Evolutionary conservation across 768 basidiomycete genomes (phyloP).

Genomic region (Lactifluus volemus): DNA sequence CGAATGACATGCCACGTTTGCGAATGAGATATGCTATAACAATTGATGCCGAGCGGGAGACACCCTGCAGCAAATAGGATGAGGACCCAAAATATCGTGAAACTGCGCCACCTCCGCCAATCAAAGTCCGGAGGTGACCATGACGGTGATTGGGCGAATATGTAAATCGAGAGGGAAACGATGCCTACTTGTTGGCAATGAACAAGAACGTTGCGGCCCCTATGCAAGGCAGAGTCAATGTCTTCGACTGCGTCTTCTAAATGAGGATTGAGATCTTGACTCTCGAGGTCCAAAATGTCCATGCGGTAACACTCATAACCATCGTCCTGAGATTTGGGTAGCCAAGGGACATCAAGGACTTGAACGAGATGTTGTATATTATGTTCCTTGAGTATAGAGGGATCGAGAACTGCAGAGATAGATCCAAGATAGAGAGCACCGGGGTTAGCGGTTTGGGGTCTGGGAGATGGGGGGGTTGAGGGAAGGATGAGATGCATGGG

Average conservation of each 20-base stretch:
- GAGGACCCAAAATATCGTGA: not conserved
- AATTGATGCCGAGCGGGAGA: conserved; percentile 69
- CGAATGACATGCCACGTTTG: conserved; percentile 63
- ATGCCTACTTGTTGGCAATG: conserved; percentile 71
- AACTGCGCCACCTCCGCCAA: not conserved
- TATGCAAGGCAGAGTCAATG: conserved; percentile 52
- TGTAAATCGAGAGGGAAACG: not conserved
- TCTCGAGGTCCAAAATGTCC: conserved; percentile 53
- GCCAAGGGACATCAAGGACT: conserved; percentile 59
- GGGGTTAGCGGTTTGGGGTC: conserved; percentile 18
- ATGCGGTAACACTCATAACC: conserved; percentile 51
- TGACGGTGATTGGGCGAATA: conserved; percentile 1
- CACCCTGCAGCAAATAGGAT: conserved; percentile 39
- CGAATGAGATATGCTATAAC: conserved; percentile 79
- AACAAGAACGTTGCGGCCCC: conserved; percentile 60
- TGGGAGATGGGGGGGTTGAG: conserved; percentile 20
- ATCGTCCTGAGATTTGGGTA: conserved; percentile 31
- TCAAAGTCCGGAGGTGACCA: conserved; percentile 11
- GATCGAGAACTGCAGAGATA: conserved; percentile 50
- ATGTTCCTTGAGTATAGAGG: conserved; percentile 39
- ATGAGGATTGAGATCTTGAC: conserved; percentile 56
- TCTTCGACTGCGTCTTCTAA: conserved; percentile 59
- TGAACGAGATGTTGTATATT: conserved; percentile 55
- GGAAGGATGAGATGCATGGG: conserved; percentile 72
- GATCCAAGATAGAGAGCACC: conserved; percentile 67